These are phyloP conservation scores for Cutaneotrichosporon cyanovorans DNA, from an alignment of 1,284 basidiomycete genomes.

Conservation along the genomic window DNA sequence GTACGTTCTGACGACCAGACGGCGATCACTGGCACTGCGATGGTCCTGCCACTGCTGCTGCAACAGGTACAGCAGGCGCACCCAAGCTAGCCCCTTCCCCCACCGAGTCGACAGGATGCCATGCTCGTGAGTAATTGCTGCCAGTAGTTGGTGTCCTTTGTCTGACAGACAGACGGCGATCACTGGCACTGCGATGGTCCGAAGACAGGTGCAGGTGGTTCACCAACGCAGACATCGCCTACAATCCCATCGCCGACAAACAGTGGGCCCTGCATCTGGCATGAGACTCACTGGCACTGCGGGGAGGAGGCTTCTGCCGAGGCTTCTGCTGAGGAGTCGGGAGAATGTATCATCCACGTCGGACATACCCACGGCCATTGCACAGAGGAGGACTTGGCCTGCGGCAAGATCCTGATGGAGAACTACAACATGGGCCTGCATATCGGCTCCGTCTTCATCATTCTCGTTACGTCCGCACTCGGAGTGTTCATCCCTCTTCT, in stretches of 20 bases:
- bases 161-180: slow-evolving; percentile 24
- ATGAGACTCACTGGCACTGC: slow-evolving; percentile 35
- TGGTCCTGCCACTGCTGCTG: slow-evolving; percentile 2
- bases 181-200: too few species aligned
- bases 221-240: slow-evolving; percentile 9
- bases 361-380: slow-evolving; percentile 44
- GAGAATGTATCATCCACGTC: slow-evolving; percentile 35
- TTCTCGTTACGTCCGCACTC: slow-evolving; percentile 44
- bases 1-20: background rate
- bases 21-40: background rate
- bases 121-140: slow-evolving; percentile 11
- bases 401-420: slow-evolving; percentile 30
- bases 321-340: slow-evolving; percentile 12
- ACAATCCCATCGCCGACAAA: slow-evolving; percentile 23
- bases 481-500: slow-evolving; percentile 43
- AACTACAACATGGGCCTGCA: slow-evolving; percentile 46
- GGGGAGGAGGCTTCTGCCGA: slow-evolving; percentile 1
- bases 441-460: slow-evolving; percentile 46
- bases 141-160: too few species aligned
- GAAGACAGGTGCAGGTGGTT: too few species aligned
- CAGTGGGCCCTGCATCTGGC: slow-evolving; percentile 24
- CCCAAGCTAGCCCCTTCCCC: slow-evolving; percentile 14
- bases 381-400: slow-evolving; percentile 36
- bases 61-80: slow-evolving; percentile 5
- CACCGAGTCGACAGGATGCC: slow-evolving; percentile 22